phyloP scores from a whole-genome alignment of 129 eudicot genomes.

The Pseudognaphalium luteoalbum region DNA sequence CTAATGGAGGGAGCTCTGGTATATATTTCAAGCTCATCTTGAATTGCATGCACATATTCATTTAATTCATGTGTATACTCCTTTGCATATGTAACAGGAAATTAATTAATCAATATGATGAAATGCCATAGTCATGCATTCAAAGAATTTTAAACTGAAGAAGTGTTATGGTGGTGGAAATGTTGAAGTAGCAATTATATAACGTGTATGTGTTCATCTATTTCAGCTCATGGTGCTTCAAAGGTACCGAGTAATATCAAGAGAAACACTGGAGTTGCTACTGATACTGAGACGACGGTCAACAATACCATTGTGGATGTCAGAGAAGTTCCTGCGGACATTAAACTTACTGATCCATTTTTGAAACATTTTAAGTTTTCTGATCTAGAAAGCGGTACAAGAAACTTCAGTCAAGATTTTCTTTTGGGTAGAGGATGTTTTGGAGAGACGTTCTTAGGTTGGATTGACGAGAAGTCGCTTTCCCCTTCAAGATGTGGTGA shows the following conservation, averaged over 20 bases:
- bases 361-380: conserved; percentile 23
- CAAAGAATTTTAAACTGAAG: no score
- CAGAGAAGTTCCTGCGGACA: no score
- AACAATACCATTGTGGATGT: background rate
- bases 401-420: conserved; percentile 20
- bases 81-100: background rate
- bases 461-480: conserved; percentile 28
- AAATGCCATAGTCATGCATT: no score
- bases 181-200: background rate
- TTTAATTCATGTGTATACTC: background rate
- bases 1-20: background rate
- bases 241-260: conserved; percentile 13
- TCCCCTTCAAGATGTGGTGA: conserved; percentile 31
- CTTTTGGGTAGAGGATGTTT: conserved; percentile 29
- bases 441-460: conserved; percentile 34
- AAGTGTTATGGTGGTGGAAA: background rate
- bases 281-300: background rate
- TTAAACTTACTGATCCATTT: background rate
- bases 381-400: conserved; percentile 34
- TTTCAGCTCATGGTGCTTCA: conserved; percentile 29
- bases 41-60: background rate
- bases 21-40: background rate
- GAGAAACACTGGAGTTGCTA: background rate
- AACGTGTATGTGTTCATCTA: background rate
- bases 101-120: no score